phyloP scores from a whole-genome alignment of 495 filamentous ascomycete genomes.

The Podospora australis region DNA sequence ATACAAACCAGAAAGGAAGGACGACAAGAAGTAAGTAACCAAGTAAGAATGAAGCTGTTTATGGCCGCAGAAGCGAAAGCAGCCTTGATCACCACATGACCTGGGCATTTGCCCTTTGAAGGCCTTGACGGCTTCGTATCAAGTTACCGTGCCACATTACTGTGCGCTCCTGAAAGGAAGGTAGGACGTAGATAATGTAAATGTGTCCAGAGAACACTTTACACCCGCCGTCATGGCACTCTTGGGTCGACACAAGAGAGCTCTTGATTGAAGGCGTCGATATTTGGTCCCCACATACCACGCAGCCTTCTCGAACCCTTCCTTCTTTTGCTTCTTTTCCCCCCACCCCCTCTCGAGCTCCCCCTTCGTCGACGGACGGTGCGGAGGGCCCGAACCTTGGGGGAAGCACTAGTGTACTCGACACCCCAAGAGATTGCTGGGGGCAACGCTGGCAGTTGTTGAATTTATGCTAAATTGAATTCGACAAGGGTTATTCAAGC shows the following conservation, averaged over 20 bases:
- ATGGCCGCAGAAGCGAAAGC: conserved; percentile 3
- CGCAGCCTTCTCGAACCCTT: conserved; percentile 23
- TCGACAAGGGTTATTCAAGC: conserved; percentile 12
- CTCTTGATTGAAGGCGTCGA: no score
- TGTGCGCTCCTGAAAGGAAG: no score
- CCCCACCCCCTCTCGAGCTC: background rate
- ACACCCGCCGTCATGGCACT: no score
- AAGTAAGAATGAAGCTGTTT: background rate
- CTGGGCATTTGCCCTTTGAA: no score
- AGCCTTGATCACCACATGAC: conserved; percentile 11
- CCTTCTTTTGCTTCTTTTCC: no score
- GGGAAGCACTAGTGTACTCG: conserved; percentile 12
- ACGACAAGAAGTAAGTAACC: background rate
- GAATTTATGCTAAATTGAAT: conserved; percentile 32
- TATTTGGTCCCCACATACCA: conserved; percentile 11
- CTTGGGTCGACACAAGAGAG: no score
- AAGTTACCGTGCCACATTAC: no score
- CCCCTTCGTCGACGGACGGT: background rate
- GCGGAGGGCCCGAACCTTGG: conserved; percentile 16
- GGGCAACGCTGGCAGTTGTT: conserved; percentile 19
- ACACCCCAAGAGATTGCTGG: conserved; percentile 23
- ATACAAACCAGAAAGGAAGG: conserved; percentile 15
- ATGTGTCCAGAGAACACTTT: no score
- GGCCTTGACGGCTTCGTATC: no score
- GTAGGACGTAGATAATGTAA: no score